Evolutionary conservation across 2,329 filamentous ascomycete genomes (phyloP).

Genomic region (Talaromyces verruculosus): DNA sequence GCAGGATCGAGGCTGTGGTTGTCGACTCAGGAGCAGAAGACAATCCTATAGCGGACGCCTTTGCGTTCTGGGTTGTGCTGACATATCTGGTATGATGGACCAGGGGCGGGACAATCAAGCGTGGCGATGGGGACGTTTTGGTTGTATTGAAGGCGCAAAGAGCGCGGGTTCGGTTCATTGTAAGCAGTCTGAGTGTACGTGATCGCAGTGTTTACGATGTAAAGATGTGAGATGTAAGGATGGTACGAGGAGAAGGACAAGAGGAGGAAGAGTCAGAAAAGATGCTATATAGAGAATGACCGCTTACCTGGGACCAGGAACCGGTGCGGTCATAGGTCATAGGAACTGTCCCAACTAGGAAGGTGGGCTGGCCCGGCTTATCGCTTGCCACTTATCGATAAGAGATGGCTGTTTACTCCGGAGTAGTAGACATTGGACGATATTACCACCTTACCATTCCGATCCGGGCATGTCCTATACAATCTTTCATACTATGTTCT

Average conservation of each 20-base stretch:
- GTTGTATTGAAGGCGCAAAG: conserved; percentile 2
- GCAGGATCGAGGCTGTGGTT: conserved; percentile 1
- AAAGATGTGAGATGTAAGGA: neutral
- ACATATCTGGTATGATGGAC: conserved; percentile 11
- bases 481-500: neutral
- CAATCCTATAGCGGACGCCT: conserved; percentile 16
- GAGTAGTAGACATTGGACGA: too few relatives aligned
- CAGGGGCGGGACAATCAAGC: neutral
- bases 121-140: neutral
- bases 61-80: conserved; percentile 20
- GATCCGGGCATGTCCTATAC: neutral
- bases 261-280: neutral
- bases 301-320: neutral
- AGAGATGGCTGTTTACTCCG: neutral
- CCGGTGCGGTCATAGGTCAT: conserved; percentile 13
- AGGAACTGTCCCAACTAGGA: conserved; percentile 7
- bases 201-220: neutral
- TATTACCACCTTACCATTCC: neutral
- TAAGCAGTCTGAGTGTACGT: neutral
- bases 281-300: conserved; percentile 6
- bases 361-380: conserved; percentile 7
- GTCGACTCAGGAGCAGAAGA: conserved; percentile 1
- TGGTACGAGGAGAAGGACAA: neutral
- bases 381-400: conserved; percentile 14
- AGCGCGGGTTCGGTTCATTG: conserved; percentile 17